A percentile compares a stretch with the other conserved stretches of the same genome.
phyloP scores from a whole-genome alignment of 1,284 basidiomycete species.

The Irpex sp. region DNA sequence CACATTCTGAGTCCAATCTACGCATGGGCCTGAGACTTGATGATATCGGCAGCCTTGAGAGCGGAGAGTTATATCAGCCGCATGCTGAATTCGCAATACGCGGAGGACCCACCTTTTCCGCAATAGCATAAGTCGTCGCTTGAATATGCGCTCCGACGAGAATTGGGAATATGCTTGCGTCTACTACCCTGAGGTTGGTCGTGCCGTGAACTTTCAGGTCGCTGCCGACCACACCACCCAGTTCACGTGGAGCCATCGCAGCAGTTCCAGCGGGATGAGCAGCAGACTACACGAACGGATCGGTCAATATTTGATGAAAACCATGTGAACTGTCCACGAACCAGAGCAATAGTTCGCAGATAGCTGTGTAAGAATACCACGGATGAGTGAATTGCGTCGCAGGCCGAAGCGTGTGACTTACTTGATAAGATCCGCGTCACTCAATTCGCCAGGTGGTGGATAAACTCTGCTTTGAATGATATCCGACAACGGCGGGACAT shows the following conservation, averaged over 20 bases:
- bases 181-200: conserved; percentile 25
- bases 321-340: neutral
- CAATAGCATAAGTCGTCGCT: conserved; percentile 5
- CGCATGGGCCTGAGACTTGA: neutral
- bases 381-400: neutral
- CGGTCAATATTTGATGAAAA: neutral
- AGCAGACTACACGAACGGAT: neutral
- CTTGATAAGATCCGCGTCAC: conserved; percentile 3
- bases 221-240: conserved; percentile 45
- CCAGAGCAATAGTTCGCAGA: neutral
- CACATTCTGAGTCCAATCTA: too few relatives aligned
- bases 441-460: neutral
- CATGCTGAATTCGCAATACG: neutral
- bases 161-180: conserved; percentile 22
- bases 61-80: neutral
- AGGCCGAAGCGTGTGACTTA: neutral
- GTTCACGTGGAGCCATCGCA: conserved; percentile 23
- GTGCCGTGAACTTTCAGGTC: conserved; percentile 51
- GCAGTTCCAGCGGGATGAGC: conserved; percentile 27
- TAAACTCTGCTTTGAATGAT: neutral
- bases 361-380: neutral
- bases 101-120: conserved; percentile 2
- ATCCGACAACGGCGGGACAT: neutral
- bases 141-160: neutral
- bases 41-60: conserved; percentile 5